A percentile compares a stretch with the other conserved stretches of the same genome.
Evolutionary conservation across 257 asterid species (phyloP).

Genomic region (Cruciata laevipes): DNA sequence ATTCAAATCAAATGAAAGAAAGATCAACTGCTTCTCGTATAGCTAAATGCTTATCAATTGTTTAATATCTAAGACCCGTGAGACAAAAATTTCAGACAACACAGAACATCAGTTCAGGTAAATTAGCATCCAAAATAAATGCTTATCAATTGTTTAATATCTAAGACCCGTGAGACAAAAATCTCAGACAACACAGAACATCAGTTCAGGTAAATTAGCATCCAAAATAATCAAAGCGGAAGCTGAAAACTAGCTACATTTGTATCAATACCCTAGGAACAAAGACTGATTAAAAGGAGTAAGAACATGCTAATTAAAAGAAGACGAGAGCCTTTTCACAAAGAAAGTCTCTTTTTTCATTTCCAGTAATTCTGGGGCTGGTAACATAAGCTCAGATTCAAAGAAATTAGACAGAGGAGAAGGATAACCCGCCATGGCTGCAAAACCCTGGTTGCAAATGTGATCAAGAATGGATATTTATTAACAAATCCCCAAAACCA

Average conservation of each 20-base stretch:
- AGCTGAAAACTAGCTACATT: neutral
- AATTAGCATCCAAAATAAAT: too few relatives aligned
- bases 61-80: too few relatives aligned
- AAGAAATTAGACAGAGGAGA: neutral
- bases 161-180: too few relatives aligned
- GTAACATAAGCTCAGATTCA: neutral
- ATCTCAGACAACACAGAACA: neutral
- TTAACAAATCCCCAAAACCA: neutral
- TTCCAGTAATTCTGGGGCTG: neutral
- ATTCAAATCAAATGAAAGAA: too few relatives aligned
- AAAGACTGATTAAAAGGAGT: too few relatives aligned
- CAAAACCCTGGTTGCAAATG: constrained; percentile 1
- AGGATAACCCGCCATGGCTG: neutral
- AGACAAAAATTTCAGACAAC: too few relatives aligned
- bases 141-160: neutral
- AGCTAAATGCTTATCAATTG: too few relatives aligned
- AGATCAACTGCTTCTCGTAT: too few relatives aligned
- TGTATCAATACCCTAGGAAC: too few relatives aligned
- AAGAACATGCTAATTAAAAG: too few relatives aligned
- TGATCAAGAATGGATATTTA: neutral
- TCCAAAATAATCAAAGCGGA: neutral
- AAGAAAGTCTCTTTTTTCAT: neutral
- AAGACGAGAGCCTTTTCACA: neutral
- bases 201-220: neutral
- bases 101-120: too few relatives aligned